Evolutionary conservation across 768 basidiomycete species (phyloP).

Genomic region (Russula griseocarnosa): DNA sequence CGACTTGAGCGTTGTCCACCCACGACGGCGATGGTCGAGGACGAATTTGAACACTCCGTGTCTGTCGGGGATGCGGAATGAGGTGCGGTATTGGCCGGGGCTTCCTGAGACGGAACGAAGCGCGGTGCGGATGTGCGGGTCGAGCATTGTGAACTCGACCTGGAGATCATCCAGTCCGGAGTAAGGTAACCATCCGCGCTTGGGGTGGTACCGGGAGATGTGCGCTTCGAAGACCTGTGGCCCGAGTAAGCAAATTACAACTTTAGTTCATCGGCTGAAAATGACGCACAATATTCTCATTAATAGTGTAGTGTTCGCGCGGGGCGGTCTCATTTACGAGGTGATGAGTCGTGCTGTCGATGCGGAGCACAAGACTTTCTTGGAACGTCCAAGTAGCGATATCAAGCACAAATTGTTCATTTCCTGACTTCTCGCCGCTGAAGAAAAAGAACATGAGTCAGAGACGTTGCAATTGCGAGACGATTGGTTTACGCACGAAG

Average conservation of each 20-base stretch:
- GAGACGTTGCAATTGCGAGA: background rate
- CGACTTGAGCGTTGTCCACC: constrained; percentile 70
- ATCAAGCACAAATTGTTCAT: constrained; percentile 68
- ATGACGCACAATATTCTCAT: constrained; percentile 70
- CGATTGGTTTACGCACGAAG: constrained; percentile 44
- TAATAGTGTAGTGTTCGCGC: constrained; percentile 76
- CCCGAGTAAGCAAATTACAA: constrained; percentile 3
- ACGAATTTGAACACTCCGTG: constrained; percentile 99
- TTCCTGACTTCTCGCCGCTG: constrained; percentile 66
- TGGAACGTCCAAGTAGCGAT: constrained; percentile 90
- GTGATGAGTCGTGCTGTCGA: constrained; percentile 72
- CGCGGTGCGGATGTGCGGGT: constrained; percentile 87
- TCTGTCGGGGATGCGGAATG: constrained; percentile 87
- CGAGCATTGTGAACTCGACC: constrained; percentile 97
- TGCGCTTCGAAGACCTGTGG: constrained; percentile 66
- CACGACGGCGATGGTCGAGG: constrained; percentile 78
- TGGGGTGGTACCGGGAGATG: constrained; percentile 64
- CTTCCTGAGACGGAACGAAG: constrained; percentile 53
- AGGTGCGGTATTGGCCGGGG: constrained; percentile 70
- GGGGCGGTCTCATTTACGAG: constrained; percentile 57
- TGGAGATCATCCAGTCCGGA: constrained; percentile 76
- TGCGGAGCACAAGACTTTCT: constrained; percentile 73
- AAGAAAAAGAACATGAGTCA: constrained; percentile 8
- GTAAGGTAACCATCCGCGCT: constrained; percentile 64
- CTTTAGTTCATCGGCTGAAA: background rate